Evolutionary conservation across 2,329 filamentous ascomycete species (phyloP), one percentile per base, ranked within the genome.

Genomic region (Peltaster fructicola): DNA sequence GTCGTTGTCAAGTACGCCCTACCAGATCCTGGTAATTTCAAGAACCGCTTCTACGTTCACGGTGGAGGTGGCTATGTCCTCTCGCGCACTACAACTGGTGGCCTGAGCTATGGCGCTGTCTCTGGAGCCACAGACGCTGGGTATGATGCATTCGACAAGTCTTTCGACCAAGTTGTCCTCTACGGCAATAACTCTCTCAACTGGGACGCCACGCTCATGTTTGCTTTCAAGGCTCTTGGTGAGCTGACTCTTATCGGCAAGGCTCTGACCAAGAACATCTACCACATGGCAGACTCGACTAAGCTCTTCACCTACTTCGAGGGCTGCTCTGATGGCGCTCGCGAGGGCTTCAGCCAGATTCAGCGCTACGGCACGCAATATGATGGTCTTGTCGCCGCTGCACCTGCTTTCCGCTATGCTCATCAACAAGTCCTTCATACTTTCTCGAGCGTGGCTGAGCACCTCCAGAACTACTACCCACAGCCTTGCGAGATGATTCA

Each of bases 261-360:
- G 34, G 41, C 45, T 3, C 26, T 64, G 20, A 50, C 54, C 10
- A 39, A 40, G 30, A 44, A 41, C 17, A 53, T 61, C 25, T 65
- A 46, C 30, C 32, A 23, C 17, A 22, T 13, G n/a, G 26, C 27
- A 15, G 40, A 35, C 26, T 25, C 26, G 11, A 31, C 36, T 5
- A 44, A 44, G 31, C 12, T 51, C 8, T 61, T 58, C 39, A 48
- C 58, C 2, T 65, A 65, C 44, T 67, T 59, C 34, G 53, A 63
- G 32, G 62, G 60, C 3, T 67, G 63, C 41, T 65, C 60, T 8
- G 61, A 66, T 25, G 62, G 62, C 11, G 63, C 57, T 2, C 50
- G 58, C 4, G 55, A 61, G 34, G 58, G 51, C 8, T 56, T 50
- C 51, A 55, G 50, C 28, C 61, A 65, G 39, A 47, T 61, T 2